Conservation (phyloP, 345 rosid species). For the Citrus glauca region DNA sequence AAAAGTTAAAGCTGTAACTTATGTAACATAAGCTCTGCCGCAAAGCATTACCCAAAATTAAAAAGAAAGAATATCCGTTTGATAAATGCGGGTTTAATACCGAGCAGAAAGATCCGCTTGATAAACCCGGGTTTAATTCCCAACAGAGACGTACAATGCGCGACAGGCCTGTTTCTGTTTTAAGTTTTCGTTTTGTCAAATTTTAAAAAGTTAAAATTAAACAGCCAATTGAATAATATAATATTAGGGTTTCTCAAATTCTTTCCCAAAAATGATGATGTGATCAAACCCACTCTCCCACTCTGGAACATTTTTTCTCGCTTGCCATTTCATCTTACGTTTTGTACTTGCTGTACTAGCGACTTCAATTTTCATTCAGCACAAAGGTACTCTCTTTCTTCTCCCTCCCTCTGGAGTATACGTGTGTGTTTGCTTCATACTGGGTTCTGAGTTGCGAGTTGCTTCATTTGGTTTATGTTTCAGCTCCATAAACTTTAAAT, state of each 20-base stretch:
- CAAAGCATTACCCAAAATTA: too few species aligned
- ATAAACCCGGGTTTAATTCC: too few species aligned
- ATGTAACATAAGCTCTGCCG: too few species aligned
- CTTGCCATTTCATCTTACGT: neutral
- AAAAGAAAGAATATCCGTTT: too few species aligned
- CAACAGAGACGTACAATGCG: neutral
- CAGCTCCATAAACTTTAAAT: neutral
- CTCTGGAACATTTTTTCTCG: neutral
- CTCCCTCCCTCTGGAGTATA: neutral
- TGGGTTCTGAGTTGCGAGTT: conserved; percentile 4
- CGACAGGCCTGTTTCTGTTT: neutral
- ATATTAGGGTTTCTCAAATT: conserved; percentile 24
- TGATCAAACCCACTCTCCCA: conserved; percentile 8
- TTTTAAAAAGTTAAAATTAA: neutral
- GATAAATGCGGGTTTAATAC: too few species aligned
- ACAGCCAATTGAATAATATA: neutral
- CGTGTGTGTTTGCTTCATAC: neutral
- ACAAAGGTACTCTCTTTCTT: neutral
- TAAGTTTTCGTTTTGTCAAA: neutral
- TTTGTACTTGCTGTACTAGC: neutral
- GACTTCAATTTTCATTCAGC: neutral
- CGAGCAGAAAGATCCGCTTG: too few species aligned
- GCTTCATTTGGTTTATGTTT: neutral
- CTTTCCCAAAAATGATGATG: conserved; percentile 4
- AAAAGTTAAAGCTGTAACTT: too few species aligned